Evolutionary conservation across 2,329 filamentous ascomycete species (phyloP), one percentile per base, ranked within the genome.

Genomic region (Penicillium sp.): DNA sequence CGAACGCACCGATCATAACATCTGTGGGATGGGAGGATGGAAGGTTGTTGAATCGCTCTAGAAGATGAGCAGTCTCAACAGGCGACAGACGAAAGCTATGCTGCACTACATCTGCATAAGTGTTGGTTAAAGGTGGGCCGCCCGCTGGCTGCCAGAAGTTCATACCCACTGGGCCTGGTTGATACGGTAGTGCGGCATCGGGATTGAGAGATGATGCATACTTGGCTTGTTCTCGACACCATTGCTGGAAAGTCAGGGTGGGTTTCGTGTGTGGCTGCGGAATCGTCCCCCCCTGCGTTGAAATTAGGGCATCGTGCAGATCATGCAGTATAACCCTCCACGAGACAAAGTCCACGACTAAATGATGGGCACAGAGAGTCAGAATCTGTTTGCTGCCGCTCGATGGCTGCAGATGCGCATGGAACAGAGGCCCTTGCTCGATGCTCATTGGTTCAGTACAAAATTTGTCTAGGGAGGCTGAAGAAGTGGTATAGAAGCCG

Each of bases 261-360:
- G 56, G 26, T 9, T 41, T 46, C 44, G 29, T 48, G 54, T n/a
- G 7, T 26, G 31, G 21, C 30, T 38, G 7, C 29, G 9, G 23
- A 31, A n/a, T 26, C 7, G 38, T 7, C 8, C 15, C 31, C 11
- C 19, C 21, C 17, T 46, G 17, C 17, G 35, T 49, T 45, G 49
- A 30, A 21, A 38, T 15, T 9, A 62, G n/a, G 7, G 38, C 38
- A 15, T 57, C 23, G 8, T 62, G 49, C 7, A 62, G 41, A 23
- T 62, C 60, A 7, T 58, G 49, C 50, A 62, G 31, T 7, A 62
- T 57, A 21, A 62, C 30, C 15, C 54, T 29, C 60, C 60, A 62
- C 3, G 60, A 62, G 21, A 62, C 60, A 47, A 62, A 44, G 31
- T 62, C 60, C 3, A 58, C 55, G 13, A 58, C 54, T 15, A 62